Percentiles rank a stretch among this genome's conserved stretches.
These are phyloP conservation scores for Epichloe festucae DNA, from an alignment of 2,329 filamentous ascomycete genomes.

Conservation along the genomic window DNA sequence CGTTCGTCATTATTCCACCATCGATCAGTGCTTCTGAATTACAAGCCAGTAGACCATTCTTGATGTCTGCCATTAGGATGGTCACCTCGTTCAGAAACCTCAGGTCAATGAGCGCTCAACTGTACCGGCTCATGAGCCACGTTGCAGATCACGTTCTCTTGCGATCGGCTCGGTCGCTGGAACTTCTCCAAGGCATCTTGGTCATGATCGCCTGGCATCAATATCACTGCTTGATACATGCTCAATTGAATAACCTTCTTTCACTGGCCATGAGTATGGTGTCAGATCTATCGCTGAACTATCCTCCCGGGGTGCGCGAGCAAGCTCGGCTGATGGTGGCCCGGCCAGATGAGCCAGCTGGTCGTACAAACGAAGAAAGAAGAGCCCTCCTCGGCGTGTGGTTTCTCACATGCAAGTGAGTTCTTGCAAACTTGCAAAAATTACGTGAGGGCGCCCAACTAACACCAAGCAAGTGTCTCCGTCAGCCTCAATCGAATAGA, in stretches of 20 bases:
- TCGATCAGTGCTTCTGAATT: slow-evolving; percentile 24
- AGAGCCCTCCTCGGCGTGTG: slow-evolving; percentile 40
- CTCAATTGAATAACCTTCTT: slow-evolving; percentile 38
- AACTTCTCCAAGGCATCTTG: slow-evolving; percentile 35
- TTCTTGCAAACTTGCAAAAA: background rate
- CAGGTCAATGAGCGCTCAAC: slow-evolving; percentile 35
- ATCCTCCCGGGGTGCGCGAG: slow-evolving; percentile 26
- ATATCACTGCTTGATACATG: slow-evolving; percentile 40
- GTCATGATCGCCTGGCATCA: slow-evolving; percentile 39
- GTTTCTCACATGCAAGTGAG: slow-evolving; percentile 41
- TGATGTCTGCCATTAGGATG: slow-evolving; percentile 37
- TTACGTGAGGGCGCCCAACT: background rate
- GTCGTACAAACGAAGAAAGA: slow-evolving; percentile 37
- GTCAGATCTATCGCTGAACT: slow-evolving; percentile 33
- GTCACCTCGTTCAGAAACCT: slow-evolving; percentile 34
- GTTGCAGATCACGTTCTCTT: slow-evolving; percentile 36
- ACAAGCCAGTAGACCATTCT: slow-evolving; percentile 28
- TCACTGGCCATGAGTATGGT: slow-evolving; percentile 34
- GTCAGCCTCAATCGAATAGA: slow-evolving; percentile 32
- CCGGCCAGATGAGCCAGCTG: slow-evolving; percentile 22
- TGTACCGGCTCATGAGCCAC: slow-evolving; percentile 32
- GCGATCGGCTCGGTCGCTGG: slow-evolving; percentile 34
- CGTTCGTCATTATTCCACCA: slow-evolving; percentile 32
- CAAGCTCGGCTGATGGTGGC: slow-evolving; percentile 29
- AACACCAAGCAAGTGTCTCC: slow-evolving; percentile 20